Conservation (phyloP, 2,329 filamentous ascomycete species). For the Pseudogymnoascus sp. region DNA sequence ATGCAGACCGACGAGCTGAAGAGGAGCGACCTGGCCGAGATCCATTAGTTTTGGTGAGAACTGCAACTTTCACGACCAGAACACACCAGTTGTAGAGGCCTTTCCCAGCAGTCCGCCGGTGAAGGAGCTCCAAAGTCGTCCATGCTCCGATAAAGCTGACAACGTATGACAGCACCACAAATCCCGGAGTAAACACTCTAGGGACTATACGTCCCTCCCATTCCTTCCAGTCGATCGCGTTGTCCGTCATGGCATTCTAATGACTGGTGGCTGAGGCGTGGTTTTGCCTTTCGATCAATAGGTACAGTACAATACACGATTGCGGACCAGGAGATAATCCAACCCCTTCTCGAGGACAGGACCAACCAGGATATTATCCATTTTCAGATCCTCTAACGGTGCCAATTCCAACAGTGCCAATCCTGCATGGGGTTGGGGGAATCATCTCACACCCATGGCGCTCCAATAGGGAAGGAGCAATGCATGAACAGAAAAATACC, state of each 20-base stretch:
- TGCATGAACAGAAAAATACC: background rate
- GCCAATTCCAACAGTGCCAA: background rate
- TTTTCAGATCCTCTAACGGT: background rate
- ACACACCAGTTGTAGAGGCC: slow-evolving; percentile 63
- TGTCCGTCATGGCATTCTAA: slow-evolving; percentile 10
- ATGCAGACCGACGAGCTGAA: slow-evolving; percentile 60
- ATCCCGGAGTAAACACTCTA: slow-evolving; percentile 47
- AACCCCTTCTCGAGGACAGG: background rate
- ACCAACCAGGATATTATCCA: background rate
- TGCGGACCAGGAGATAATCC: background rate
- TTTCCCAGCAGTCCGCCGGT: slow-evolving; percentile 62
- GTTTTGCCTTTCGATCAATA: background rate
- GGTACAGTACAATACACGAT: background rate
- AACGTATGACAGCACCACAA: slow-evolving; percentile 61
- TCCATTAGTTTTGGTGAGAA: background rate
- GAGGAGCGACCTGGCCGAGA: slow-evolving; percentile 48
- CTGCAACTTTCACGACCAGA: background rate
- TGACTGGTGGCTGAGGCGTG: background rate
- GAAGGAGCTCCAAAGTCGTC: slow-evolving; percentile 75
- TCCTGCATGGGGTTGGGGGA: background rate
- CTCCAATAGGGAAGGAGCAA: background rate
- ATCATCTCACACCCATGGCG: background rate
- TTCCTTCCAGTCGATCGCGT: slow-evolving; percentile 7
- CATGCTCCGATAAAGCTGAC: slow-evolving; percentile 69
- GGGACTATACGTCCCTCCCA: slow-evolving; percentile 39